Base-by-base conservation (phyloP, 768 basidiomycete species). In the Phylloporus arenicola region DNA sequence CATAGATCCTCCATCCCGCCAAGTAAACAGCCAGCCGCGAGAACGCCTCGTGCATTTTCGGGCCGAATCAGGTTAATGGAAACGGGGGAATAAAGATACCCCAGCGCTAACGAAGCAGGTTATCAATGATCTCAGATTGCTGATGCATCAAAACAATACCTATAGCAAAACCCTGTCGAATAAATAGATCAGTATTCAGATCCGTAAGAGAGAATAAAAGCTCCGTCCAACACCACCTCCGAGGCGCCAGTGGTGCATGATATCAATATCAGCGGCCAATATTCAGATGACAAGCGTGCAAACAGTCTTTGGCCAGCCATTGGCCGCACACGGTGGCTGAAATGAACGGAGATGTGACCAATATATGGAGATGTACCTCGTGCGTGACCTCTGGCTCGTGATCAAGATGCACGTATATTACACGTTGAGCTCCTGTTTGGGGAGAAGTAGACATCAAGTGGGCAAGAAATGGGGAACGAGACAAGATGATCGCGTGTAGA, bases 1-100 rank as follows among this genome's bases (percentile, higher is more conserved):
- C 84, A 86, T 31, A 94, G 73, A 31, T 93, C 88, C 40, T 91
- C 82, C 86, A 93, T 87, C 39, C 88, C 90, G 46, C 88, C 89
- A 40, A 93, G 79, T 30, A 92, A 74, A 68, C 84, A 89, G 13
- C 86, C 87, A 40, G 90, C 86, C 41, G 91, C 88, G 44, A 95
- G 81, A 34, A 92, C 86, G 17, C 82, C 84, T 63, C 90, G 83
- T 50, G 90, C 86, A 69, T 93, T 93, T 62, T 83, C 78, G 45
- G 86, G 78, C 60, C 78, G 79, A 57, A 94, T 76, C 53, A 82
- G 69, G 62, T 72, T 78, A 57, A 88, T 68, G 44, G 86, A 86
- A 52, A 82, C 72, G 51, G 82, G 78, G 44, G 87, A 91, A 68
- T 88, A 88, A 43, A 87, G 79, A 70, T 86, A 88, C 45, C 87